These are phyloP conservation scores for Brasilioporus rufonigricans DNA, from an alignment of 768 basidiomycete genomes.

Conservation along the genomic window DNA sequence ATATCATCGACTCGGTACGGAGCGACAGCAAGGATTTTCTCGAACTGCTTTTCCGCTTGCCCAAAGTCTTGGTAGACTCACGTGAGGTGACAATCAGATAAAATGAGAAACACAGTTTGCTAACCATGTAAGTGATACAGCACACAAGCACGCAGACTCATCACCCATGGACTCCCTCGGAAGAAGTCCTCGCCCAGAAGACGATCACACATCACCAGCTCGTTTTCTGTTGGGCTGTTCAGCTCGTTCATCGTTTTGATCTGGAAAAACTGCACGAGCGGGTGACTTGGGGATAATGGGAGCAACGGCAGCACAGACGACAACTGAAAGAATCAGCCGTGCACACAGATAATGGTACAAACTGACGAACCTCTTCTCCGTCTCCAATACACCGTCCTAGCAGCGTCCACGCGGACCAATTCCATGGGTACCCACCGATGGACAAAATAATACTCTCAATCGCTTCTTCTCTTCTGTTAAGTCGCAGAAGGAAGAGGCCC, in stretches of 20 bases:
- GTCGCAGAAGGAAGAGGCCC: conserved; percentile 75
- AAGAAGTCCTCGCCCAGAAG: conserved; percentile 72
- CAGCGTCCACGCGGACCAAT: conserved; percentile 91
- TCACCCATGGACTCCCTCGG: conserved; percentile 79
- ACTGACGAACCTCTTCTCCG: conserved; percentile 70
- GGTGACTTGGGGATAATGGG: conserved; percentile 50
- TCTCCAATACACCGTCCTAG: conserved; percentile 79
- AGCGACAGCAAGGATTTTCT: conserved; percentile 74
- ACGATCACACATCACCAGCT: conserved; percentile 77
- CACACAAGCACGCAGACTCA: conserved; percentile 81
- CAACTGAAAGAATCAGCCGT: conserved; percentile 33
- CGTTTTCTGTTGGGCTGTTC: conserved; percentile 84
- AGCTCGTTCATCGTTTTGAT: conserved; percentile 88
- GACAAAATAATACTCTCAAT: conserved; percentile 78
- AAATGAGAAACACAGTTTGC: conserved; percentile 21
- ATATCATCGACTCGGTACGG: conserved; percentile 93
- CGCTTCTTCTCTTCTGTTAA: conserved; percentile 80
- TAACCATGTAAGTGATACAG: conserved; percentile 89
- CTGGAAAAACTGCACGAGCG: conserved; percentile 71
- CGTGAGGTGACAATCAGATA: conserved; percentile 1
- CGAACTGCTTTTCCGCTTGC: conserved; percentile 82
- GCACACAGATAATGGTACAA: not conserved
- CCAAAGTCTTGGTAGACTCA: conserved; percentile 65
- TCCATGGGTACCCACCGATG: conserved; percentile 80
- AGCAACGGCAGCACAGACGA: conserved; percentile 43